Conservation (phyloP, 257 asterid genomes). For the Solanum neorickii region DNA sequence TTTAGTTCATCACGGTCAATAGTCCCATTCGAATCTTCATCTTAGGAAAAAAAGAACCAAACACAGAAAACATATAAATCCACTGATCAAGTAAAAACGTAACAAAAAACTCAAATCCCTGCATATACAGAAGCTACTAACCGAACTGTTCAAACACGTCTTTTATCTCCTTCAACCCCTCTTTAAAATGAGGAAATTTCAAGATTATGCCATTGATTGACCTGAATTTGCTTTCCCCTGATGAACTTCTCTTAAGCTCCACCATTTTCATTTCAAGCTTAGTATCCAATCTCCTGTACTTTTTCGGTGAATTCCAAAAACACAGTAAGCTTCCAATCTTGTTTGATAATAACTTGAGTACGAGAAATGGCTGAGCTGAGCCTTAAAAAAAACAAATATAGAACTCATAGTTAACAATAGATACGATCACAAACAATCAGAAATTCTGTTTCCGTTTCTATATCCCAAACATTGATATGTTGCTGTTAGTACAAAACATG, state of each 20-base stretch:
- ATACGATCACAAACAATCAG: neutral
- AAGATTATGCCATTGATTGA: slow-evolving; percentile 33
- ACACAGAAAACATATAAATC: neutral
- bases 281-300: slow-evolving; percentile 22
- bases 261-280: slow-evolving; percentile 25
- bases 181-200: slow-evolving; percentile 36
- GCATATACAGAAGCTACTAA: slow-evolving; percentile 4
- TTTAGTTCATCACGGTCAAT: slow-evolving; percentile 32
- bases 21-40: slow-evolving; percentile 33
- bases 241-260: slow-evolving; percentile 19
- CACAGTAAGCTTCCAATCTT: slow-evolving; percentile 16
- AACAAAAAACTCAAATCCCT: neutral
- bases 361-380: slow-evolving; percentile 1
- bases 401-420: neutral
- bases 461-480: neutral
- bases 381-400: neutral
- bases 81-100: neutral
- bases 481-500: neutral
- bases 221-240: slow-evolving; percentile 18
- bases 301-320: slow-evolving; percentile 16
- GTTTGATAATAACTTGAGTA: slow-evolving; percentile 12
- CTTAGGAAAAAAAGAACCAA: neutral
- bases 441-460: neutral
- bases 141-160: slow-evolving; percentile 27
- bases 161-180: slow-evolving; percentile 31